phyloP scores from a whole-genome alignment of 441 rosid species.

The Kokia cookei region DNA sequence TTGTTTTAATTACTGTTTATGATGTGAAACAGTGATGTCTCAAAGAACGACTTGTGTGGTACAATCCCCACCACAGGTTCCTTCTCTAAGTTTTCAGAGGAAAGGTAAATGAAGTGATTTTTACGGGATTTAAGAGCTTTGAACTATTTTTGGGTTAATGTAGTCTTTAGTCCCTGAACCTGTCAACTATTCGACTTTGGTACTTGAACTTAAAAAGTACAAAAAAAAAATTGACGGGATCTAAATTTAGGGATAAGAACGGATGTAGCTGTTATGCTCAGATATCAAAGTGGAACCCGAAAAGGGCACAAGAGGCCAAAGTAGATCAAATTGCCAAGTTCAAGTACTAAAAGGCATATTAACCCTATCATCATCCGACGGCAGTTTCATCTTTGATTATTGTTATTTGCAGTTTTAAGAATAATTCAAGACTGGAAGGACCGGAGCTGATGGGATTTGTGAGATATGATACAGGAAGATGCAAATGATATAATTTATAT shows the following conservation, averaged over 20 bases:
- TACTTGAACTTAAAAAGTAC: too few relatives aligned
- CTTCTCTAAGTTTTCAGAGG: constrained; percentile 56
- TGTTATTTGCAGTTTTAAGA: constrained; percentile 36
- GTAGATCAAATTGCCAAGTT: too few relatives aligned
- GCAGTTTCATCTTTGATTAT: background rate
- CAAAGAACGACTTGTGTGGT: constrained; percentile 65
- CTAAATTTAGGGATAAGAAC: too few relatives aligned
- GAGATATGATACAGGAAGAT: constrained; percentile 48
- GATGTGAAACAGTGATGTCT: constrained; percentile 42
- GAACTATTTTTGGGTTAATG: background rate
- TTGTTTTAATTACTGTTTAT: background rate
- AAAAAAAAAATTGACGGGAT: too few relatives aligned
- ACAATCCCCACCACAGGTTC: constrained; percentile 64
- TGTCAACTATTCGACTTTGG: too few relatives aligned
- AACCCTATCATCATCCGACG: too few relatives aligned
- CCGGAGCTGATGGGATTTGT: constrained; percentile 80
- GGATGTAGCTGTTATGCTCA: too few relatives aligned
- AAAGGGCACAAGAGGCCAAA: too few relatives aligned
- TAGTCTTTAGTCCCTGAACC: too few relatives aligned
- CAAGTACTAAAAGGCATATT: too few relatives aligned
- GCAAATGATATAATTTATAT: constrained; percentile 22
- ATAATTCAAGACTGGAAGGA: constrained; percentile 60
- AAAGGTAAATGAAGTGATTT: constrained; percentile 32
- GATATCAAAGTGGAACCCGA: too few relatives aligned
- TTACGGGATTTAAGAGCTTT: background rate